A percentile compares a stretch with the other conserved stretches of the same genome.
phyloP scores from a whole-genome alignment of 2,329 filamentous ascomycete genomes.

The Dendryphion nanum region DNA sequence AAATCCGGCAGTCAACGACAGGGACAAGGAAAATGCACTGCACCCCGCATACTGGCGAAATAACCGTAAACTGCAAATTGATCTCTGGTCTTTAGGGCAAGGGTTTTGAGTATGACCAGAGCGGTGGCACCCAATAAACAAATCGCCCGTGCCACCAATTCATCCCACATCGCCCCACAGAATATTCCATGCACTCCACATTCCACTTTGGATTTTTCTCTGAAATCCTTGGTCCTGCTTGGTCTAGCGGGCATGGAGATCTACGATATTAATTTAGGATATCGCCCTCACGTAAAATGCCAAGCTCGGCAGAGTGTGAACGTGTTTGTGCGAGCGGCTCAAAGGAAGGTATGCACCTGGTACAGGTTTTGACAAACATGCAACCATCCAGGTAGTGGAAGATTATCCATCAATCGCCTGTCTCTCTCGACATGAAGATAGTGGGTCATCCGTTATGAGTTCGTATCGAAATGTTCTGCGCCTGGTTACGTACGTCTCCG shows the following conservation, averaged over 20 bases:
- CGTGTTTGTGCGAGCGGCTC: slow-evolving; percentile 16
- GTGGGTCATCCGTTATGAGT: neutral
- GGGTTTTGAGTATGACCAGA: slow-evolving; percentile 4
- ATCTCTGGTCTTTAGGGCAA: slow-evolving; percentile 6
- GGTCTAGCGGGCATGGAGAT: slow-evolving; percentile 4
- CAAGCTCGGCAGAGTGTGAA: slow-evolving; percentile 20
- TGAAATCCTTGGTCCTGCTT: slow-evolving; percentile 5
- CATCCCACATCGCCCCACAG: slow-evolving; percentile 9
- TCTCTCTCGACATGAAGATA: neutral
- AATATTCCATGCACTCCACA: slow-evolving; percentile 12
- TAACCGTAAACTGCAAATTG: slow-evolving; percentile 20
- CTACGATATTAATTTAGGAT: slow-evolving; percentile 11
- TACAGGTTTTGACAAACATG: slow-evolving; percentile 3
- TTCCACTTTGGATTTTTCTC: slow-evolving; percentile 3
- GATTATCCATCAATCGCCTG: slow-evolving; percentile 20
- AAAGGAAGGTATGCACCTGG: slow-evolving; percentile 22
- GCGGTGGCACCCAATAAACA: neutral
- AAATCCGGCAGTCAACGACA: slow-evolving; percentile 22
- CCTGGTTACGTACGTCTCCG: no score
- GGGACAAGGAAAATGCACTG: slow-evolving; percentile 6
- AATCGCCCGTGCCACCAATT: neutral
- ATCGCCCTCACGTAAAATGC: slow-evolving; percentile 4
- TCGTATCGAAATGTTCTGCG: no score
- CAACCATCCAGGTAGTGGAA: slow-evolving; percentile 1
- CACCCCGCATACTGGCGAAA: slow-evolving; percentile 27